Percentiles rank a stretch among this genome's conserved stretches.
Evolutionary conservation across 768 basidiomycete genomes (phyloP).

Genomic region (Harrya chromipes): DNA sequence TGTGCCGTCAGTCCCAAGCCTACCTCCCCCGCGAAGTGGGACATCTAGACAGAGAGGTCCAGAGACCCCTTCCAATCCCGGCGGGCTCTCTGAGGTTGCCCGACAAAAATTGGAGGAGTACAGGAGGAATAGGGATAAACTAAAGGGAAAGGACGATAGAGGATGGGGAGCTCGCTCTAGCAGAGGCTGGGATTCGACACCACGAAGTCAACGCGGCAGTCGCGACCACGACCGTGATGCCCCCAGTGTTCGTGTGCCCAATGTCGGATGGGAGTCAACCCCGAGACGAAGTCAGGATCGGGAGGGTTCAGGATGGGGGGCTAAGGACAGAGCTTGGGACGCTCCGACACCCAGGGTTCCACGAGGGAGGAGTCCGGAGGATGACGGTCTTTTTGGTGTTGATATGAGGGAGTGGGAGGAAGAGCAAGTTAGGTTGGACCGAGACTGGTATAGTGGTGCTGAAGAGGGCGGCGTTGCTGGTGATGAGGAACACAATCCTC

Average conservation of each 20-base stretch:
- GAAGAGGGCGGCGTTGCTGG: slow-evolving; percentile 85
- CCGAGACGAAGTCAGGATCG: slow-evolving; percentile 57
- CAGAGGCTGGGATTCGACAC: slow-evolving; percentile 57
- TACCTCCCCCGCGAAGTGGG: slow-evolving; percentile 57
- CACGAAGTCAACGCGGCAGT: slow-evolving; percentile 52
- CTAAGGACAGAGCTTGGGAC: slow-evolving; percentile 65
- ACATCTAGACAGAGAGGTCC: slow-evolving; percentile 73
- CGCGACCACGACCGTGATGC: slow-evolving; percentile 48
- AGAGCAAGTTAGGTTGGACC: slow-evolving; percentile 85
- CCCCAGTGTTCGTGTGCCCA: slow-evolving; percentile 86
- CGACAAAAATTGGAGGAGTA: slow-evolving; percentile 74
- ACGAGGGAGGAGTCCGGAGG: slow-evolving; percentile 68
- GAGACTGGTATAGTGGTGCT: slow-evolving; percentile 95
- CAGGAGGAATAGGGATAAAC: slow-evolving; percentile 64
- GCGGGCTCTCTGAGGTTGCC: slow-evolving; percentile 79
- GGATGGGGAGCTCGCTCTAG: slow-evolving; percentile 40
- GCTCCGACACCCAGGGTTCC: slow-evolving; percentile 75
- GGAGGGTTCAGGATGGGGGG: slow-evolving; percentile 64
- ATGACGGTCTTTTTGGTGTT: slow-evolving; percentile 58
- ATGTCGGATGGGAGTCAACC: slow-evolving; percentile 93
- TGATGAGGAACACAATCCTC: slow-evolving; percentile 90
- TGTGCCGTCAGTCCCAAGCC: slow-evolving; percentile 59
- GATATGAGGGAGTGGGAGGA: slow-evolving; percentile 96
- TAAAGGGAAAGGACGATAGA: slow-evolving; percentile 60
- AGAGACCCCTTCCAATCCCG: slow-evolving; percentile 92